Evolutionary conservation across 2,329 filamentous ascomycete species (phyloP), one percentile per base, ranked within the genome.

Genomic region (Colletotrichum sp.): DNA sequence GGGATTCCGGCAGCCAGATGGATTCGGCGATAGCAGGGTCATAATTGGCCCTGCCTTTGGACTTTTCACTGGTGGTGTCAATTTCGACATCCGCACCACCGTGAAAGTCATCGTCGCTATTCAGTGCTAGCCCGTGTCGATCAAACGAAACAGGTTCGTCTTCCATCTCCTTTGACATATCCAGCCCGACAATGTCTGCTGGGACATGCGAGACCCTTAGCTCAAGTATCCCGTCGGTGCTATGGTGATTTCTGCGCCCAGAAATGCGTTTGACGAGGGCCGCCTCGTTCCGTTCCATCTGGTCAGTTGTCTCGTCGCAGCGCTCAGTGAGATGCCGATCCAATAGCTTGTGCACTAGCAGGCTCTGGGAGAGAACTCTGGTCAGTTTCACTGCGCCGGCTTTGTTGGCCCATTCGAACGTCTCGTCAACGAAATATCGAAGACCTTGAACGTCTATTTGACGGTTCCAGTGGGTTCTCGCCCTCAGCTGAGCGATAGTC

Each of bases 351-450:
- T 90, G 91, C 16, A 92, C 88, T 4, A 99, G 87, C 2, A 99
- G 85, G 9, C 93, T 92, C 13, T 95, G 95, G 0, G 95, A 94
- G 13, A 99, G 86, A 32, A 95, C 93, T 16, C 93, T 91, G 32
- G 98, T 93, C 77, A 98, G 95, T 81, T 98, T 98, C 81, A 94
- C 91, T 19, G 96, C 96, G 1, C 96, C 96, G 67, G 90, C 90
- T 32, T 93, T 90, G 79, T 93, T 94, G 6, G 90, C 92, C 97
- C 97, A 99, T 75, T 96, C 95, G 79, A 99, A 98, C 0, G 93
- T 93, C 78, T 98, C 93, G 1, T 90, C 89, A 0, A 93, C 91
- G 82, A 98, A 98, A 16, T 90, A 89, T 44, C 96, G 91, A 44
- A 99, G 85, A 1, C 91, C 92, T 6, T 86, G 80, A 15, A 94